Evolutionary conservation across 2,329 filamentous ascomycete genomes (phyloP).

Genomic region (Coniosporium tulheliwenetii): DNA sequence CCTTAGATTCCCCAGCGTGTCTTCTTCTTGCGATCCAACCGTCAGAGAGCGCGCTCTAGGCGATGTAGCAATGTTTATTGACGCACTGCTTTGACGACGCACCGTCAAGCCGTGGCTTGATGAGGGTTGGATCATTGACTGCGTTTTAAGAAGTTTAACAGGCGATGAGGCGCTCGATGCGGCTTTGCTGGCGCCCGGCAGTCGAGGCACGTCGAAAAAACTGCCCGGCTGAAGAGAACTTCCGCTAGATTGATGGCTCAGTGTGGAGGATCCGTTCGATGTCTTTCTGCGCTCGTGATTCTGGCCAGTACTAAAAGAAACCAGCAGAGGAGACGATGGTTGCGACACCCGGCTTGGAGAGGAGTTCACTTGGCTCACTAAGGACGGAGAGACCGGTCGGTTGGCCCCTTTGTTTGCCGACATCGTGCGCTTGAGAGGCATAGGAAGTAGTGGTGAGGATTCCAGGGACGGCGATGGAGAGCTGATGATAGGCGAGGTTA

Average conservation of each 20-base stretch:
- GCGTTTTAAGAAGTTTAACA: constrained; percentile 28
- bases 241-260: constrained; percentile 59
- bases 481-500: constrained; percentile 19
- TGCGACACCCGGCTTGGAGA: constrained; percentile 78
- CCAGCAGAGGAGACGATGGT: constrained; percentile 78
- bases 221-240: constrained; percentile 53
- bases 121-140: constrained; percentile 15
- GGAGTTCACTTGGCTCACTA: constrained; percentile 62
- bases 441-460: constrained; percentile 68
- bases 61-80: constrained; percentile 45
- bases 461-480: constrained; percentile 56
- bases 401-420: constrained; percentile 68
- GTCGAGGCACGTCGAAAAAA: constrained; percentile 56
- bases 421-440: constrained; percentile 64
- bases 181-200: constrained; percentile 34
- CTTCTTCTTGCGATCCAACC: constrained; percentile 85
- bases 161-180: constrained; percentile 39
- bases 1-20: constrained; percentile 52
- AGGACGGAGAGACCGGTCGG: constrained; percentile 75
- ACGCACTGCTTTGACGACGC: constrained; percentile 14
- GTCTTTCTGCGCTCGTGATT: constrained; percentile 77
- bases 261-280: constrained; percentile 48
- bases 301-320: constrained; percentile 83
- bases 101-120: constrained; percentile 11
- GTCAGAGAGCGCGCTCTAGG: constrained; percentile 71